These are phyloP conservation scores for Hypoxylon sp. DNA, from an alignment of 2,329 filamentous ascomycete species.

Conservation along the genomic window DNA sequence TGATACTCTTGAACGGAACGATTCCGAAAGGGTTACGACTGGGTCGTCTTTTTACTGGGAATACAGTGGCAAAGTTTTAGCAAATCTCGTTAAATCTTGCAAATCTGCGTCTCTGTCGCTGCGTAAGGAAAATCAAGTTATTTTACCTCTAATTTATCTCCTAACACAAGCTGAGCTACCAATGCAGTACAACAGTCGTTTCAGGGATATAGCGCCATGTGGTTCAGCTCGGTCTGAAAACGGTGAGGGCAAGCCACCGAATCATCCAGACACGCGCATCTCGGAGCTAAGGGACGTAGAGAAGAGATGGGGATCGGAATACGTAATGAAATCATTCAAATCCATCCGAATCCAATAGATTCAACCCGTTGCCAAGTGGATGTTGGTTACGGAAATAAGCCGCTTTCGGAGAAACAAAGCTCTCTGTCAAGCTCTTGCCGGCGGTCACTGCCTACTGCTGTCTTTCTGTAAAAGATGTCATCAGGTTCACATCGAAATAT, in stretches of 20 bases:
- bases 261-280: background rate
- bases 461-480: slow-evolving; percentile 56
- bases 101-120: background rate
- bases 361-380: background rate
- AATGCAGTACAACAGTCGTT: background rate
- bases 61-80: too few species aligned
- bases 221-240: background rate
- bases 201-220: background rate
- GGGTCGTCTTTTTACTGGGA: too few species aligned
- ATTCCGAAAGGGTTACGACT: too few species aligned
- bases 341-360: background rate
- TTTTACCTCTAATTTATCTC: too few species aligned
- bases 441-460: slow-evolving; percentile 58
- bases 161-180: background rate
- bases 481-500: slow-evolving; percentile 60
- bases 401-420: background rate
- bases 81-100: background rate
- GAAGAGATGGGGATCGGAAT: background rate
- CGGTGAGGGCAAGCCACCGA: background rate
- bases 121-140: too few species aligned
- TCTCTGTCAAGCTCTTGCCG: slow-evolving; percentile 52
- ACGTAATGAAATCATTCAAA: background rate
- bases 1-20: too few species aligned
- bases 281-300: background rate
- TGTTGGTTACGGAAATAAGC: background rate